Evolutionary conservation across 176 grass and related monocot species (phyloP).

Genomic region (Elaeis guineensis): DNA sequence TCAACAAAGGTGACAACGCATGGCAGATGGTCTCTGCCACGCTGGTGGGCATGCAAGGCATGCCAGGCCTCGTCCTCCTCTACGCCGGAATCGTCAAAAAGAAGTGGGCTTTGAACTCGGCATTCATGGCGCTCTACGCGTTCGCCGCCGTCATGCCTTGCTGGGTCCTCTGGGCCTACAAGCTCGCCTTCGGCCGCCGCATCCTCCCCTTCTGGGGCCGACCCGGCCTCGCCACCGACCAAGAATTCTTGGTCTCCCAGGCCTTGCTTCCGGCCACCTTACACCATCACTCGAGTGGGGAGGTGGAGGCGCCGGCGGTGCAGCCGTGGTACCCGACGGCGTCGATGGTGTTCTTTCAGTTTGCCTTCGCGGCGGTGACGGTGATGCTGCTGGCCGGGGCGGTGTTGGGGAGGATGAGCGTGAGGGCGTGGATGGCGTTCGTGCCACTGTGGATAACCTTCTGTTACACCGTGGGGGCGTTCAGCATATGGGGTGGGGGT

Average conservation of each 20-base stretch:
- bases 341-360: slow-evolving; percentile 63
- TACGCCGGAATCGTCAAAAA: slow-evolving; percentile 29
- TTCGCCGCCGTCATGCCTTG: slow-evolving; percentile 18
- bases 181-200: slow-evolving; percentile 45
- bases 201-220: slow-evolving; percentile 77
- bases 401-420: slow-evolving; percentile 70
- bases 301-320: slow-evolving; percentile 24
- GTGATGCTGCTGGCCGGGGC: slow-evolving; percentile 67
- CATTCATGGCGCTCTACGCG: slow-evolving; percentile 43
- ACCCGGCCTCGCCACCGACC: slow-evolving; percentile 31
- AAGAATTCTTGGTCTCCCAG: slow-evolving; percentile 35
- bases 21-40: slow-evolving; percentile 18
- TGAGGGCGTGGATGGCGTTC: slow-evolving; percentile 77
- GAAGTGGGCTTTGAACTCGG: slow-evolving; percentile 36
- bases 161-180: slow-evolving; percentile 12
- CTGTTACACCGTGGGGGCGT: slow-evolving; percentile 62
- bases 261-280: slow-evolving; percentile 44
- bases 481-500: slow-evolving; percentile 75
- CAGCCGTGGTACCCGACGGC: slow-evolving; percentile 69
- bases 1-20: slow-evolving; percentile 24
- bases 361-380: slow-evolving; percentile 59
- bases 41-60: slow-evolving; percentile 27
- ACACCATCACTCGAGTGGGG: slow-evolving; percentile 30
- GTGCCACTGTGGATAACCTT: slow-evolving; percentile 58
- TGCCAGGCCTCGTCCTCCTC: slow-evolving; percentile 35